These are phyloP conservation scores for Nemania sp. DNA, from an alignment of 2,329 filamentous ascomycete genomes.

Conservation along the genomic window DNA sequence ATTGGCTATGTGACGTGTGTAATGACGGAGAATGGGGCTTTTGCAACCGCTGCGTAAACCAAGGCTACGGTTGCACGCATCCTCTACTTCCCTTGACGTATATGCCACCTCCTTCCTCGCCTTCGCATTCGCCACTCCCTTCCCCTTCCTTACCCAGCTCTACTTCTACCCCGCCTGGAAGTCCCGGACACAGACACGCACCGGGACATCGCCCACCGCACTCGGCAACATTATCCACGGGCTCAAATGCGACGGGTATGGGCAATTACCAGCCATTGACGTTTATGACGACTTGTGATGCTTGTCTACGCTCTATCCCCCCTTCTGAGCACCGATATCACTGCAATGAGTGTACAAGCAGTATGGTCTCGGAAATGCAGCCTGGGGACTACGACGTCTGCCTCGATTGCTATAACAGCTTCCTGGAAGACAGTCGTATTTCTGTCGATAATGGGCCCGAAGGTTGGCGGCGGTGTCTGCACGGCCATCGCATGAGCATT, in stretches of 20 bases:
- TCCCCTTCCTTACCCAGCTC: constrained; percentile 31
- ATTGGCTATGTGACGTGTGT: constrained; percentile 86
- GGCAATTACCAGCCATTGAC: constrained; percentile 68
- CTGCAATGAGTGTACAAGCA: constrained; percentile 73
- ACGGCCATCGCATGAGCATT: constrained; percentile 82
- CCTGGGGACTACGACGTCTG: constrained; percentile 89
- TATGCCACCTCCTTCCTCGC: constrained; percentile 45
- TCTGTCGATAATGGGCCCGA: constrained; percentile 73
- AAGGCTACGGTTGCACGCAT: constrained; percentile 80
- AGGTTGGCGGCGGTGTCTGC: constrained; percentile 83
- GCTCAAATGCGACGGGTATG: constrained; percentile 51
- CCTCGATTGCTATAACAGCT: constrained; percentile 72
- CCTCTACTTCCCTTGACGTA: constrained; percentile 77
- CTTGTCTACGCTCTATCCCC: constrained; percentile 74
- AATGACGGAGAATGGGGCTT: constrained; percentile 96
- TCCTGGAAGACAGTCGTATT: constrained; percentile 68
- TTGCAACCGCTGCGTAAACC: constrained; percentile 85
- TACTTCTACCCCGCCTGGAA: constrained; percentile 42
- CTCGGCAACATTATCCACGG: constrained; percentile 53
- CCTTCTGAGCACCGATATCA: constrained; percentile 75
- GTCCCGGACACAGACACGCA: constrained; percentile 28
- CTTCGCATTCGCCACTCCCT: constrained; percentile 31
- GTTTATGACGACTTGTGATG: constrained; percentile 77
- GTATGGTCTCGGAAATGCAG: constrained; percentile 49
- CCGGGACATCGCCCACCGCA: constrained; percentile 44